Base-by-base conservation (phyloP, 1,284 basidiomycete species). In the Mrakiaceae sp. region DNA sequence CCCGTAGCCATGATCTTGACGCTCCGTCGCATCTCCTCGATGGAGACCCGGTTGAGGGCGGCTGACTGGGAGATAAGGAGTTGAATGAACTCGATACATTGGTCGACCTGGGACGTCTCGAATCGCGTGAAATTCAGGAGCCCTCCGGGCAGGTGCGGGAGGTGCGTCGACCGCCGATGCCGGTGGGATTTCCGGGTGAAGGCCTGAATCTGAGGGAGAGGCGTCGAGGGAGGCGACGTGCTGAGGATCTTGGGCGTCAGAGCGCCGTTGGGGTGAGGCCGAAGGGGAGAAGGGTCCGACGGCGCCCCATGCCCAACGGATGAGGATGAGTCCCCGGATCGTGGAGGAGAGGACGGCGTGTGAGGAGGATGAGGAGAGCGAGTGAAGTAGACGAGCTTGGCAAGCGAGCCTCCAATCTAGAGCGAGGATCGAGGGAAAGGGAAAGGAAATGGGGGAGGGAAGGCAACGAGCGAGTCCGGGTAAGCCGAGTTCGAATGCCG, bases 1-100 rank as follows among this genome's bases (percentile, higher is more conserved):
- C 96, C 96, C 0, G 96, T 99, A 4, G 94, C 93, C 85, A 97
- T 90, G 72, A 99, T 91, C 79, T 95, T 94, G 74, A 99, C 94
- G 57, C 87, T 86, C 66, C 82, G 81, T 69, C 88, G 86, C 95
- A 99, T 98, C 72, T 93, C 87, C 65, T 86, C 85, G 68, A 96
- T 84, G 0, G 87, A 82, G 10, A 98, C 95, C 47, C 85, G 82
- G 73, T 98, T 98, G n/a, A 88, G 83, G 55, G 81, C 76, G 7
- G 96, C 95, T 44, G 89, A 93, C 42, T 86, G 84, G 70, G 85
- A 82, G 73, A 99, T 96, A 62, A 98, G 84, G 58, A 85, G 82
- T 69, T 87, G 84, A 68, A 99, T 86, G 79, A 97, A 99, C 60
- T 81, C 79, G 70, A 98, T 85, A 72, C 94, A 92, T 55, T 84